phyloP scores from a whole-genome alignment of 2,329 filamentous ascomycete species.

The Pestalotiopsis sp. region DNA sequence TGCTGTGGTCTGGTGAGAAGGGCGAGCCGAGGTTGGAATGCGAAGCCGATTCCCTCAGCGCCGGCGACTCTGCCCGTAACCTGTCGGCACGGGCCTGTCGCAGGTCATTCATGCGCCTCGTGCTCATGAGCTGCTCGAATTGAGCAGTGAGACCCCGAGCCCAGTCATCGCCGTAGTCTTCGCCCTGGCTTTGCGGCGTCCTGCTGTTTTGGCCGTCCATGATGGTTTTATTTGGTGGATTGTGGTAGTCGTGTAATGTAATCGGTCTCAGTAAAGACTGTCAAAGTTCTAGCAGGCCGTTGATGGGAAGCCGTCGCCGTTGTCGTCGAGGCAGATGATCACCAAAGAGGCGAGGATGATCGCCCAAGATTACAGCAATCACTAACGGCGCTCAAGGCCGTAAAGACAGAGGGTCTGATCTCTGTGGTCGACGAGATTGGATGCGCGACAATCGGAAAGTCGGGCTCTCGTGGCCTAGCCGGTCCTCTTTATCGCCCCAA shows the following conservation, averaged over 20 bases:
- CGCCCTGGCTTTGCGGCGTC: slow-evolving; percentile 23
- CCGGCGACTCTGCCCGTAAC: slow-evolving; percentile 58
- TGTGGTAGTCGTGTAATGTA: not conserved
- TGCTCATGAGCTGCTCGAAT: slow-evolving; percentile 85
- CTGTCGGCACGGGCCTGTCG: slow-evolving; percentile 61
- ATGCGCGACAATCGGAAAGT: not conserved
- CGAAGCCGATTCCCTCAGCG: slow-evolving; percentile 50
- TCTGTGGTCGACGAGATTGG: slow-evolving; percentile 1
- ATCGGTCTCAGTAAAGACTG: not conserved
- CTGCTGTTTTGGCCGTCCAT: slow-evolving; percentile 25
- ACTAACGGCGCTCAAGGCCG: not conserved
- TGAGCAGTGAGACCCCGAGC: slow-evolving; percentile 77
- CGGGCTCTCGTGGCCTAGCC: slow-evolving; percentile 14
- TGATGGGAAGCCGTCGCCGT: not conserved
- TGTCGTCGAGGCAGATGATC: not conserved
- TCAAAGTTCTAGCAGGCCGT: not conserved
- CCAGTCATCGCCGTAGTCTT: slow-evolving; percentile 68
- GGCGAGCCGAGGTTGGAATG: slow-evolving; percentile 46
- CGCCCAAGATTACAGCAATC: not conserved
- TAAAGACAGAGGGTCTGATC: not conserved
- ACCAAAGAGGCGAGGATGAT: not conserved
- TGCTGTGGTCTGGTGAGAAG: slow-evolving; percentile 37
- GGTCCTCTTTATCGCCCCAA: slow-evolving; percentile 12
- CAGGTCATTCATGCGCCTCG: slow-evolving; percentile 83
- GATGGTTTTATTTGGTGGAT: slow-evolving; percentile 9